Percentiles rank a stretch among this genome's conserved stretches.
Evolutionary conservation across 805 yeast species (phyloP).

Genomic region (Candida germanica): DNA sequence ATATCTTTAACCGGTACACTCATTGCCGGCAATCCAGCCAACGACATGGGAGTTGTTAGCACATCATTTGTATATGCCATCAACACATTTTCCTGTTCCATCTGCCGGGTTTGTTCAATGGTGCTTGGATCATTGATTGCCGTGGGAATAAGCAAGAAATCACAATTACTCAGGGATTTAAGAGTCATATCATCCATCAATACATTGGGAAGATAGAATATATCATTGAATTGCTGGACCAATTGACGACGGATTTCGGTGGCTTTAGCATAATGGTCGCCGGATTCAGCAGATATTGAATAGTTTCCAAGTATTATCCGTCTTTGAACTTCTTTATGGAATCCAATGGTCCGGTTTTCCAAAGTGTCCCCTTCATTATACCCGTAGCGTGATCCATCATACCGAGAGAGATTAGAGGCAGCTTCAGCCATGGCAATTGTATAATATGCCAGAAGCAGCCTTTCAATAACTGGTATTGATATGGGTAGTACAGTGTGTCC

Average conservation of each 20-base stretch:
- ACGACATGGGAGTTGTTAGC: conserved; percentile 83
- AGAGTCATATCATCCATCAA: conserved; percentile 6
- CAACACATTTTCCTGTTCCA: conserved; percentile 43
- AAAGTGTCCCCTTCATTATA: conserved; percentile 31
- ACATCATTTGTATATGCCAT: conserved; percentile 77
- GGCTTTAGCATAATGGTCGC: conserved; percentile 75
- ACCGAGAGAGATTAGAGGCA: conserved; percentile 84
- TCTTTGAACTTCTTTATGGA: conserved; percentile 81
- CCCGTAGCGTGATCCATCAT: conserved; percentile 89
- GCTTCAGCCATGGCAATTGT: conserved; percentile 93
- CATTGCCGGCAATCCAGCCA: conserved; percentile 88
- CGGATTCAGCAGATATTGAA: conserved; percentile 73
- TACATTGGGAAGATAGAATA: conserved; percentile 54
- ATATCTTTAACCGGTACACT: conserved; percentile 59
- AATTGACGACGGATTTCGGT: conserved; percentile 59
- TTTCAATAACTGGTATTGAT: conserved; percentile 65
- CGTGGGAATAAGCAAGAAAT: conserved; percentile 74
- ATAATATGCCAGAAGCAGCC: conserved; percentile 76
- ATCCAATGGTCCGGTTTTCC: conserved; percentile 57
- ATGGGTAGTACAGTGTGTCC: conserved; percentile 61
- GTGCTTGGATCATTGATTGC: conserved; percentile 55
- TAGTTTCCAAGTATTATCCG: conserved; percentile 85
- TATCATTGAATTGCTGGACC: conserved; percentile 60
- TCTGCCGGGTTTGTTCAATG: conserved; percentile 39
- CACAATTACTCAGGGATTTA: conserved; percentile 29